Conservation (phyloP, 345 rosid species). For the Populus euphratica region DNA sequence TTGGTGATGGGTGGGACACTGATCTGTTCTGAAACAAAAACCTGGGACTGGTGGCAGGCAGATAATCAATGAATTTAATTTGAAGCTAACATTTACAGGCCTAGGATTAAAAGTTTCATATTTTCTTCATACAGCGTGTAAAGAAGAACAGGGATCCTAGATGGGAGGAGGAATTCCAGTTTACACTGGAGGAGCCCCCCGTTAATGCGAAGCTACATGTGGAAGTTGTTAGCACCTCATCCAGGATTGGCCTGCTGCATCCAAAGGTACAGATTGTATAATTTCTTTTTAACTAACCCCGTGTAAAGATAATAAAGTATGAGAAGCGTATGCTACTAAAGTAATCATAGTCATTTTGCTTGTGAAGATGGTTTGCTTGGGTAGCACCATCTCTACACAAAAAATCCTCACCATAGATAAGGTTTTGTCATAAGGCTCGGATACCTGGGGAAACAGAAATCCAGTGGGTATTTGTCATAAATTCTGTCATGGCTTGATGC, state of each 20-base stretch:
- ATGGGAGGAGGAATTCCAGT: constrained; percentile 86
- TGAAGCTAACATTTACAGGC: neutral
- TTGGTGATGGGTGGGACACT: neutral
- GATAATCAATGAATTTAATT: no score
- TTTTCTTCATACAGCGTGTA: constrained; percentile 41
- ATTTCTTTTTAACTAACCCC: neutral
- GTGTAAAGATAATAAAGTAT: neutral
- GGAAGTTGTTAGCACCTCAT: constrained; percentile 74
- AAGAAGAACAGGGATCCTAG: constrained; percentile 94
- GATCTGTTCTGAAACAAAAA: no score
- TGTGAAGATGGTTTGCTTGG: neutral
- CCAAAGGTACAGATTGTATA: constrained; percentile 56
- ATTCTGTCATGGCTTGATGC: neutral
- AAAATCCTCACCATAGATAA: neutral
- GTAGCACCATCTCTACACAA: neutral
- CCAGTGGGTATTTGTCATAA: neutral
- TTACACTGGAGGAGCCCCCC: constrained; percentile 78
- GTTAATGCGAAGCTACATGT: constrained; percentile 62
- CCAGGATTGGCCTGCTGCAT: constrained; percentile 79
- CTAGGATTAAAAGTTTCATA: neutral
- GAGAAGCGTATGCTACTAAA: neutral
- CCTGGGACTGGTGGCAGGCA: no score
- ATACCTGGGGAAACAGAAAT: neutral
- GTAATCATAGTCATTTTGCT: neutral
- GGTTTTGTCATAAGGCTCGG: neutral